Evolutionary conservation across 495 filamentous ascomycete species (phyloP).

Genomic region (Thermochaetoides thermophila): DNA sequence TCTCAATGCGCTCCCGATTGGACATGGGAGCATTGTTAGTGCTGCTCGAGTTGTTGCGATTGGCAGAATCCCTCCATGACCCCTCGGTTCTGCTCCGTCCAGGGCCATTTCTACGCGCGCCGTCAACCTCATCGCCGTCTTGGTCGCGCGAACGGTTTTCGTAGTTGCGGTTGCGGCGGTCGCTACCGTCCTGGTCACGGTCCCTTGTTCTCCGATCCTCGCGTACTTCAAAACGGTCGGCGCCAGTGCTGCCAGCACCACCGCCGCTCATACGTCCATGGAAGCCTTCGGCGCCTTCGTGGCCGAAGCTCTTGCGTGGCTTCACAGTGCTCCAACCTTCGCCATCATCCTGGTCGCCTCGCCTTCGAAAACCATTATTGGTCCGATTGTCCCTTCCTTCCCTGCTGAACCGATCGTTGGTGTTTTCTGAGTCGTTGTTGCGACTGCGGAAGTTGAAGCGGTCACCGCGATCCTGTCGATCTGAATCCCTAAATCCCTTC

Average conservation of each 20-base stretch:
- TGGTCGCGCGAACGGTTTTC: constrained; percentile 34
- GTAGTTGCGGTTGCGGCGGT: constrained; percentile 37
- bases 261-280: constrained; percentile 37
- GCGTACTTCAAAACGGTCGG: constrained; percentile 18
- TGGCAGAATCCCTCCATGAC: no score
- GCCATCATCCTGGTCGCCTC: constrained; percentile 38
- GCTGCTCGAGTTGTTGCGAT: constrained; percentile 26
- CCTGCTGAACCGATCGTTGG: constrained; percentile 31
- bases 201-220: constrained; percentile 30
- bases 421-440: constrained; percentile 51
- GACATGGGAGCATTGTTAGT: constrained; percentile 20
- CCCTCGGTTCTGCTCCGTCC: no score
- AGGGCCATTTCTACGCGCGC: constrained; percentile 42
- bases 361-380: constrained; percentile 31
- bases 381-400: constrained; percentile 28
- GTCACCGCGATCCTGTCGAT: constrained; percentile 47
- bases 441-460: constrained; percentile 53
- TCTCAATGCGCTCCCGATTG: constrained; percentile 42
- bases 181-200: constrained; percentile 35
- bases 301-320: constrained; percentile 49
- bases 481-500: constrained; percentile 32
- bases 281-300: constrained; percentile 48
- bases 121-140: constrained; percentile 39
- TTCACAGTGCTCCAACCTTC: constrained; percentile 48
- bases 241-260: constrained; percentile 3